A percentile compares a stretch with the other conserved stretches of the same genome.
These are phyloP conservation scores for Maudiozyma humilis DNA, from an alignment of 1,139 yeast genomes.

Conservation along the genomic window DNA sequence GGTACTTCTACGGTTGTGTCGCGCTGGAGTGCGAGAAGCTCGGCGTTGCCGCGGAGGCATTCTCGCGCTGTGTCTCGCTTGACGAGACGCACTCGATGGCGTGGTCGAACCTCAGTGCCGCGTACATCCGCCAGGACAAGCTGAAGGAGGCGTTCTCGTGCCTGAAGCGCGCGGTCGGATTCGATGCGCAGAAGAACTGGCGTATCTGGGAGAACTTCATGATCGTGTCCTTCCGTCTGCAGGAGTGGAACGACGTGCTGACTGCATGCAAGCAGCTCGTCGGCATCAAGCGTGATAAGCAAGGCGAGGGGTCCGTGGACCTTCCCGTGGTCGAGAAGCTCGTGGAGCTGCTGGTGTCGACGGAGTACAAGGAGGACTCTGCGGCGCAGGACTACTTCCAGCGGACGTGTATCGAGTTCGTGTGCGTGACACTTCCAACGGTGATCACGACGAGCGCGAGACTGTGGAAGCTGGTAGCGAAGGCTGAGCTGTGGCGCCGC, in stretches of 20 bases:
- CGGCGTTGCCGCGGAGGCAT: conserved; percentile 84
- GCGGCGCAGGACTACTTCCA: conserved; percentile 55
- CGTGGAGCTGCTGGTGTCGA: conserved; percentile 52
- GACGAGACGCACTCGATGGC: conserved; percentile 78
- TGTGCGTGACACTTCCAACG: conserved; percentile 57
- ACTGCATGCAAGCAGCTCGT: conserved; percentile 61
- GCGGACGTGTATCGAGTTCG: conserved; percentile 56
- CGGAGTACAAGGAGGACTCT: conserved; percentile 42
- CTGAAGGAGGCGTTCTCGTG: conserved; percentile 76
- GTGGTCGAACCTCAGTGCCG: conserved; percentile 92
- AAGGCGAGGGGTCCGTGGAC: conserved; percentile 64
- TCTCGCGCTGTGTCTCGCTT: conserved; percentile 80
- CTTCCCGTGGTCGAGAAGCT: conserved; percentile 68
- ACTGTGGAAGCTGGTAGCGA: conserved; percentile 77
- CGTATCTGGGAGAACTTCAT: conserved; percentile 84
- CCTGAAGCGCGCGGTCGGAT: conserved; percentile 65
- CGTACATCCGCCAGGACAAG: conserved; percentile 59
- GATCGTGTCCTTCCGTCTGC: conserved; percentile 68
- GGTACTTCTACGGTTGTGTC: conserved; percentile 90
- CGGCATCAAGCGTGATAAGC: conserved; percentile 42
- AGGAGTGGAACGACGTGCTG: conserved; percentile 83
- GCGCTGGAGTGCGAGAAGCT: conserved; percentile 69
- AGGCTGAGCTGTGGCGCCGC: conserved; percentile 79
- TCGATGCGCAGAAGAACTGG: conserved; percentile 73
- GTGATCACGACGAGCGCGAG: conserved; percentile 64